Evolutionary conservation across 768 basidiomycete genomes (phyloP).

Genomic region (Filobasidium floriforme): DNA sequence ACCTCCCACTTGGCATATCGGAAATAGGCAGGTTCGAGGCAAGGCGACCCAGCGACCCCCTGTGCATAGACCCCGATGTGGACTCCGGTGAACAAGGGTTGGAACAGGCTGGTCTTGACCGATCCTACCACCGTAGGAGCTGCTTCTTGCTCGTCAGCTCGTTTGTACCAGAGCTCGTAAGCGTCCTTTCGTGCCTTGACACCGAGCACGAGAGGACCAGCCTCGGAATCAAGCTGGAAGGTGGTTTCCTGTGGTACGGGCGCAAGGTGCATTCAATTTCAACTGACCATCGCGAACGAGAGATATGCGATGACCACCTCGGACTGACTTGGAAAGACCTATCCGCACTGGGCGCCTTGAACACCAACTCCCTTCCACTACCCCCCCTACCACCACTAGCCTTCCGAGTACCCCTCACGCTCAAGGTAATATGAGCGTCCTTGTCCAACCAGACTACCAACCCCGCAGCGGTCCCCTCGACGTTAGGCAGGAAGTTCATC

Average conservation of each 20-base stretch:
- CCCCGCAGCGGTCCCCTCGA: conserved; percentile 23
- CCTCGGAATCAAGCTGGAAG: not conserved
- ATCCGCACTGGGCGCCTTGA: conserved; percentile 6
- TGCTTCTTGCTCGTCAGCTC: not conserved
- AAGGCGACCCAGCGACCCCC: conserved; percentile 17
- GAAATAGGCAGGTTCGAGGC: conserved; percentile 14
- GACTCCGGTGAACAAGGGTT: conserved; percentile 21
- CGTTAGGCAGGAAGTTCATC: conserved; percentile 14
- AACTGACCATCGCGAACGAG: not conserved
- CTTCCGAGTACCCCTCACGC: conserved; percentile 19
- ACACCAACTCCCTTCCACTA: conserved; percentile 11
- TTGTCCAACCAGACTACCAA: conserved; percentile 18
- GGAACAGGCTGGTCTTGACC: conserved; percentile 3
- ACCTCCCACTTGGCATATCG: conserved; percentile 6
- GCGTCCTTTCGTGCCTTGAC: not conserved
- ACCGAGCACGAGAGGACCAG: not conserved
- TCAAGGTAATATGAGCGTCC: conserved; percentile 11
- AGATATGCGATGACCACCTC: too few relatives aligned
- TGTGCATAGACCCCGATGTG: conserved; percentile 24
- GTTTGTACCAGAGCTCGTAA: conserved; percentile 12
- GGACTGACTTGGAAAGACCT: not conserved
- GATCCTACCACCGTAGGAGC: not conserved
- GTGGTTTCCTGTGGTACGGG: conserved; percentile 7
- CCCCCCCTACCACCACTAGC: too few relatives aligned
- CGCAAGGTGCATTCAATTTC: not conserved